A percentile compares a stretch with the other conserved stretches of the same genome.
Evolutionary conservation across 2,329 filamentous ascomycete species (phyloP).

Genomic region (Xylaria digitata): DNA sequence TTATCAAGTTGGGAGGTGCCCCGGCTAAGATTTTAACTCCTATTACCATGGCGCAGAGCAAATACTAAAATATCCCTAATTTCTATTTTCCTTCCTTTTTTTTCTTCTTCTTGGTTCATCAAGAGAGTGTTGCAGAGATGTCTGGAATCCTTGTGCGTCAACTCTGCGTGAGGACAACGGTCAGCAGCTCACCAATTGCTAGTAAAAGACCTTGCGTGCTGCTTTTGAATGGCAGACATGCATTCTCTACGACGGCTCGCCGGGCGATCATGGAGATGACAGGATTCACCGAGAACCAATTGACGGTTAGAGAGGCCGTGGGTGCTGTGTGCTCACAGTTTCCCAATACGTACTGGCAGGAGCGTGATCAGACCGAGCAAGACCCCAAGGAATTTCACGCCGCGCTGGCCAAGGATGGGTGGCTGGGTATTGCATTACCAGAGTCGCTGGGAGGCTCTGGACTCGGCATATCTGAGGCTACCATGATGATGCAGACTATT

Average conservation of each 20-base stretch:
- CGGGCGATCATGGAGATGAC: constrained; percentile 74
- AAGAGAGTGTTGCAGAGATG: constrained; percentile 23
- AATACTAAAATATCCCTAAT: neutral
- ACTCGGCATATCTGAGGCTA: constrained; percentile 82
- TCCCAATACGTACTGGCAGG: constrained; percentile 80
- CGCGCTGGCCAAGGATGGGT: constrained; percentile 78
- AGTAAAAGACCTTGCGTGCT: neutral
- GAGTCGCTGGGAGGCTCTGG: constrained; percentile 79
- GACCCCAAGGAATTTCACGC: constrained; percentile 83
- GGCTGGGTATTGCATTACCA: constrained; percentile 83
- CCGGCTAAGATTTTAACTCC: neutral
- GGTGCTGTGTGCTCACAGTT: constrained; percentile 75
- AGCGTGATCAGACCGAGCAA: constrained; percentile 74
- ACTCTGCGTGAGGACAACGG: constrained; percentile 9
- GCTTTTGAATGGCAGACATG: constrained; percentile 16
- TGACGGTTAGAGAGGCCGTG: constrained; percentile 78
- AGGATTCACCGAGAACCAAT: constrained; percentile 77
- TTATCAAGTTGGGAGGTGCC: neutral
- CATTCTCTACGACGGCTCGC: constrained; percentile 53
- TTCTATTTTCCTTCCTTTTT: neutral
- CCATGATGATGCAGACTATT: constrained; percentile 89
- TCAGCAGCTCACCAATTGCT: neutral
- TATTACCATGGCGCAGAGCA: neutral
- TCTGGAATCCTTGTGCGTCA: constrained; percentile 29
- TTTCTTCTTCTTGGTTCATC: neutral